Percentiles rank a stretch among this genome's conserved stretches.
Evolutionary conservation across 306 rosid genomes (phyloP).

Genomic region (Vigna reflexopilosa): DNA sequence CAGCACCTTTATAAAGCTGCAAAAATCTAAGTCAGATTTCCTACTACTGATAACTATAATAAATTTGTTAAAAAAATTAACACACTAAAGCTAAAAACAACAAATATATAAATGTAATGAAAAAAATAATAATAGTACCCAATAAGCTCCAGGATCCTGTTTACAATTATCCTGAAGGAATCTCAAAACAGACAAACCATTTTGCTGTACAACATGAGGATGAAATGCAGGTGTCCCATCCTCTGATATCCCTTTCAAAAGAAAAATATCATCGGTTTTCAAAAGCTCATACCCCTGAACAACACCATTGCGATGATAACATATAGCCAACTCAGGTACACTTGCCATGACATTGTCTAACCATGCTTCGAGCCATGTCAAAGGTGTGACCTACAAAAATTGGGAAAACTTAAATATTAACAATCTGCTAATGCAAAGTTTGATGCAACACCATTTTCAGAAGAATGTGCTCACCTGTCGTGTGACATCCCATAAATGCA

Average conservation of each 20-base stretch:
- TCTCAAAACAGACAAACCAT: constrained; percentile 97
- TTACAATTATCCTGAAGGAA: constrained; percentile 97
- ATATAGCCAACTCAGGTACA: constrained; percentile 96
- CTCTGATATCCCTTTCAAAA: constrained; percentile 89
- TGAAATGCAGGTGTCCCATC: constrained; percentile 96
- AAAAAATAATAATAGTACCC: constrained; percentile 61
- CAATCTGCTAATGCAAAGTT: constrained; percentile 30
- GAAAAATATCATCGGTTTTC: constrained; percentile 93
- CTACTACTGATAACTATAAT: constrained; percentile 21
- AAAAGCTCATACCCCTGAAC: constrained; percentile 96
- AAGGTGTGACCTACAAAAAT: constrained; percentile 77
- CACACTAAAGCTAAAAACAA: constrained; percentile 20
- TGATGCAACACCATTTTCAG: constrained; percentile 12
- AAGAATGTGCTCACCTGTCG: constrained; percentile 65
- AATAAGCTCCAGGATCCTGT: constrained; percentile 98
- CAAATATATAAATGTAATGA: background rate
- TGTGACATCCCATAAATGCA: constrained; percentile 96
- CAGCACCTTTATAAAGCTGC: constrained; percentile 96
- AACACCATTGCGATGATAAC: constrained; percentile 94
- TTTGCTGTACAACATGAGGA: constrained; percentile 94
- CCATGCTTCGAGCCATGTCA: constrained; percentile 99
- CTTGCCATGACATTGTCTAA: constrained; percentile 99
- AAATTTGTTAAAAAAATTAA: constrained; percentile 25
- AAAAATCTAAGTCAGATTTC: constrained; percentile 44
- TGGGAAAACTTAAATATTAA: constrained; percentile 37